phyloP scores from a whole-genome alignment of 148 eudicot genomes.

The Salicornia ramosissima region DNA sequence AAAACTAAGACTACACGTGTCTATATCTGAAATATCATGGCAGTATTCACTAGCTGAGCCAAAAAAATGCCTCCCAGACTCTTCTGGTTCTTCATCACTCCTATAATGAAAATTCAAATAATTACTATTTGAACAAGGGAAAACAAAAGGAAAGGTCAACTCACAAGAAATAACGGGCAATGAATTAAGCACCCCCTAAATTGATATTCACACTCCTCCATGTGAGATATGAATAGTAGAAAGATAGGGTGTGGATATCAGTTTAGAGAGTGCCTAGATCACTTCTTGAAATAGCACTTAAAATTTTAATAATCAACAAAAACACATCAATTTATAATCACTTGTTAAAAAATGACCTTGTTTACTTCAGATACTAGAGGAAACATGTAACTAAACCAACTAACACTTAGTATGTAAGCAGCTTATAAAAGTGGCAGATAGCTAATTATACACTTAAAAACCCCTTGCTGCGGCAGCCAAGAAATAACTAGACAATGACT shows the following conservation, averaged over 20 bases:
- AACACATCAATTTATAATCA: no score
- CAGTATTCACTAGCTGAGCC: constrained; percentile 52
- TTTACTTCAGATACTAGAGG: not conserved
- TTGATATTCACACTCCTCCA: no score
- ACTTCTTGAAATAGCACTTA: not conserved
- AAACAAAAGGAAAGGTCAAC: not conserved
- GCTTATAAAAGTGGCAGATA: not conserved
- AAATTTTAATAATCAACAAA: not conserved
- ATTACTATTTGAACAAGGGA: not conserved
- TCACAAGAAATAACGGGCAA: not conserved
- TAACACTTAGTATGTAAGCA: not conserved
- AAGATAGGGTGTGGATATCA: no score
- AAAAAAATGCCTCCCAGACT: constrained; percentile 48
- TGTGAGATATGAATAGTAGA: no score
- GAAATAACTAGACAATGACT: not conserved
- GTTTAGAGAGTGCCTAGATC: no score
- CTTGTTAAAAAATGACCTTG: not conserved
- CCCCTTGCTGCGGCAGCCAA: not conserved
- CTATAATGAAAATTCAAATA: constrained; percentile 34
- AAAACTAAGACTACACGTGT: constrained; percentile 67
- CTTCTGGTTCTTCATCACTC: constrained; percentile 78
- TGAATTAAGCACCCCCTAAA: no score
- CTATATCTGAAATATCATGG: constrained; percentile 64
- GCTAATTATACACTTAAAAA: not conserved
- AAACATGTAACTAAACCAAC: not conserved